A percentile compares a stretch with the other conserved stretches of the same genome.
Conservation (phyloP, 2,329 filamentous ascomycete species). For the Fusarium aywerte region DNA sequence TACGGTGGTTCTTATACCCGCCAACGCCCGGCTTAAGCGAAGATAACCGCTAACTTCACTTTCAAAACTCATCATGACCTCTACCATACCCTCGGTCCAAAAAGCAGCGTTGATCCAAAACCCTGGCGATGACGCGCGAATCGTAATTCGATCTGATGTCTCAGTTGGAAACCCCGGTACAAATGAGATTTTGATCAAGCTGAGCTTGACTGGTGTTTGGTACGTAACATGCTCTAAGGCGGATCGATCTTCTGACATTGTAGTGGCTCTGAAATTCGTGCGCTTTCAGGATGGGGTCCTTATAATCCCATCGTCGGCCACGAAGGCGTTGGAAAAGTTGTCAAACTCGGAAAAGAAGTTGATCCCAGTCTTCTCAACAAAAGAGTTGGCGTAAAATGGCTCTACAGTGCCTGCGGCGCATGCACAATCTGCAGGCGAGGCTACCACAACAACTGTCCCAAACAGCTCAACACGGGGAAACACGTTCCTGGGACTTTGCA, state of each 20-base stretch:
- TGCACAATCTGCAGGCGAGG: conserved; percentile 52
- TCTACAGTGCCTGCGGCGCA: conserved; percentile 54
- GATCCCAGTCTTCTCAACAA: conserved; percentile 46
- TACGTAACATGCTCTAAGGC: background rate
- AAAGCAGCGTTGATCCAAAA: conserved; percentile 32
- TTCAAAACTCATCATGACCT: conserved; percentile 6
- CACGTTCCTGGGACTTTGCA: conserved; percentile 50
- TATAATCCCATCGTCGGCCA: conserved; percentile 47
- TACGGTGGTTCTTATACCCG: background rate
- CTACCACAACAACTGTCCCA: conserved; percentile 54
- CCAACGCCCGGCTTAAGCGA: background rate
- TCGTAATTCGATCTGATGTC: conserved; percentile 7
- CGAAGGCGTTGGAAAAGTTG: conserved; percentile 48
- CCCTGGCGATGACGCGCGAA: conserved; percentile 20
- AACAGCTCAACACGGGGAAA: conserved; percentile 55
- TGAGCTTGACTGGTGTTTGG: conserved; percentile 38
- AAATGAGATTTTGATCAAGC: conserved; percentile 33
- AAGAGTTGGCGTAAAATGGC: conserved; percentile 58
- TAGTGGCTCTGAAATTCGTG: conserved; percentile 49
- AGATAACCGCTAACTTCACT: background rate
- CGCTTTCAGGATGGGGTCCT: conserved; percentile 44
- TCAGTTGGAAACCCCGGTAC: background rate
- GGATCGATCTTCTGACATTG: background rate
- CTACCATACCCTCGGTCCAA: background rate
- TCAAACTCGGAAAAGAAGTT: conserved; percentile 47